Evolutionary conservation across 2,329 filamentous ascomycete genomes (phyloP).

Genomic region (Monilinia polystroma): DNA sequence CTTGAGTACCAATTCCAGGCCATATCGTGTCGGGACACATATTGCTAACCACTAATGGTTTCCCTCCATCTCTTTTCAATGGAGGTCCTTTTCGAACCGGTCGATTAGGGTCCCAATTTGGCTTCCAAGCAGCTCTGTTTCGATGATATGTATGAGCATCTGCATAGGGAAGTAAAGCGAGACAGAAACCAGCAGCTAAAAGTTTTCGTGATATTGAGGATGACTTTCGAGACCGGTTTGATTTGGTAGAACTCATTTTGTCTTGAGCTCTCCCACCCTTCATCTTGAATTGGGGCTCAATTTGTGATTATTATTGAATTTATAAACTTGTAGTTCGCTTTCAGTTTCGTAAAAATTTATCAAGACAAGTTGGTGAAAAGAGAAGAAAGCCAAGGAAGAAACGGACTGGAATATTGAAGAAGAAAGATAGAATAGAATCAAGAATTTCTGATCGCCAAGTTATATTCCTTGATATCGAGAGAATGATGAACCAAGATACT

Average conservation of each 20-base stretch:
- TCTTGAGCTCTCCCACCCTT: neutral
- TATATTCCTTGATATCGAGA: constrained; percentile 20
- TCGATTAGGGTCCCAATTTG: constrained; percentile 24
- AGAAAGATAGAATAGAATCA: neutral
- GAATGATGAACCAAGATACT: constrained; percentile 5
- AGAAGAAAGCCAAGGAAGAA: neutral
- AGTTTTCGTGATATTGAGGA: constrained; percentile 20
- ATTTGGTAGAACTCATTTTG: constrained; percentile 26
- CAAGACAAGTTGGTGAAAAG: neutral
- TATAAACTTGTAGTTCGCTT: neutral
- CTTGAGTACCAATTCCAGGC: constrained; percentile 73
- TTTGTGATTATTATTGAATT: neutral
- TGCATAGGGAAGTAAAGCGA: constrained; percentile 28
- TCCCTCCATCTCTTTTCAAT: constrained; percentile 41
- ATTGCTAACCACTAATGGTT: constrained; percentile 69
- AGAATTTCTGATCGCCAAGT: constrained; percentile 1
- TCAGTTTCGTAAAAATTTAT: neutral
- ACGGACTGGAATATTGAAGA: neutral
- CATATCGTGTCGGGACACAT: constrained; percentile 69
- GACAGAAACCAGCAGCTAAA: constrained; percentile 26
- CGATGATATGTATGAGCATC: constrained; percentile 25
- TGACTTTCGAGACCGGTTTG: constrained; percentile 23
- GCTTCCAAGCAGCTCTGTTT: constrained; percentile 16
- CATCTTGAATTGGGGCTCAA: neutral
- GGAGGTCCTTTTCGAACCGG: constrained; percentile 36